Evolutionary conservation across 768 basidiomycete species (phyloP), one percentile per base, ranked within the genome.

Genomic region (Xanthoconium stramineum): DNA sequence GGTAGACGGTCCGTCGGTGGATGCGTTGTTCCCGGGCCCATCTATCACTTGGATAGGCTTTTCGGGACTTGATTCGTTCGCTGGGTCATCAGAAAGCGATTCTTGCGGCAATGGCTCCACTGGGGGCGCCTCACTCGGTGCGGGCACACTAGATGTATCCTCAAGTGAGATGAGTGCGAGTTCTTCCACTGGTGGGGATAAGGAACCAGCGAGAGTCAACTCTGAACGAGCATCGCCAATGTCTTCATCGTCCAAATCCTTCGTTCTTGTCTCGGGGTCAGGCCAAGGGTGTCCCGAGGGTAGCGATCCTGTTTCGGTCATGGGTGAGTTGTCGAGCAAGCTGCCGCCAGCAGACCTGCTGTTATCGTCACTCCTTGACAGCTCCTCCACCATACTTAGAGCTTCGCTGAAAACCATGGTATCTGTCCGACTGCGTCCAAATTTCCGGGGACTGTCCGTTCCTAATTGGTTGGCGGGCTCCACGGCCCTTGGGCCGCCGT

Each of bases 361-460:
- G 24, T 30, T 51, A 30, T 61, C 59, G 10, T 59, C 67, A 37
- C 35, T 33, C 48, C 57, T 69, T 28, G 73, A 66, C 12, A 77
- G 54, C 52, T 80, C 79, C 47, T 79, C 79, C 11, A 66, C 67
- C 47, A 76, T 57, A 49, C 49, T 72, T 38, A 61, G 72, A 0
- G 65, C 74, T 56, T 81, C 79, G 63, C 80, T 82, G 60, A 83
- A 80, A 20, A 89, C 80, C 88, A 90, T 89, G 3, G 88, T 90
- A 60, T 88, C 87, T 10, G 88, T 89, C 58, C 87, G 74, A 57
- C 68, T 79, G 33, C 87, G 74, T 2, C 85, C 82, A 20, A 76
- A 62, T 39, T 70, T 78, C 10, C 80, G 72, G 38, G 80, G 75
- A 62, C 78, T 78, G 53, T 76, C 73, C 3, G 59, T 64, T 51